Evolutionary conservation across 495 filamentous ascomycete species (phyloP), one percentile per base, ranked within the genome.

Genomic region (Trichoderma erinaceum): DNA sequence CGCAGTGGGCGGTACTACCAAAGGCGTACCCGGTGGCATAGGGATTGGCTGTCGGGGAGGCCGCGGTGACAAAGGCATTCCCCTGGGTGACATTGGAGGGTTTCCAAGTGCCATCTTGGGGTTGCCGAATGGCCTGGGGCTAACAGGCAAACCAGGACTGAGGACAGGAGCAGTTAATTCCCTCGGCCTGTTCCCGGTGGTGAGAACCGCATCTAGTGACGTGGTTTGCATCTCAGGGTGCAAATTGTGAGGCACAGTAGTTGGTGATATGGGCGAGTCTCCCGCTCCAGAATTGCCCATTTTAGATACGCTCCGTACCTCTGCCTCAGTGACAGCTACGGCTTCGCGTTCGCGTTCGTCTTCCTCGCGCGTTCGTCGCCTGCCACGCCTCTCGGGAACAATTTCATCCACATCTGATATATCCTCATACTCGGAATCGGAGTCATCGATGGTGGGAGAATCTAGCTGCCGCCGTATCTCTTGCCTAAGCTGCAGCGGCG

Each of bases 111-210:
- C 86, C 71, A 87, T 87, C 15, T 46, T 50, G 44, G 41, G n/a
- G n/a, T 27, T 61, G 3, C 56, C 56, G 16, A 61, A 61, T n/a
- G 95, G 95, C 66, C 94, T 85, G 29, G 95, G 95, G 73, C 96
- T 98, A 38, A 90, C 78, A 0, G 95, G 95, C 63, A 99, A 80
- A 29, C 95, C 95, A 25, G 94, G 92, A 68, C 91, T 97, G 80
- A 93, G 83, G 41, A 93, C 80, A 44, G 87, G 80, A 35, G 87
- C 79, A 32, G 80, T 75, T 41, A 84, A 75, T 21, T 15, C 74
- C 76, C 66, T 69, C 69, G 63, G 69, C 71, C 71, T 70, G 73
- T 21, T 66, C 46, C 76, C 77, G 68, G 71, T 83, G 68, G 71
- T 83, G 50, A 86, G 67, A 67, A 86, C 73, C 16, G 82, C 82